Base-by-base conservation (phyloP, 1,284 basidiomycete genomes). In the Ceratobasidium sp. region DNA sequence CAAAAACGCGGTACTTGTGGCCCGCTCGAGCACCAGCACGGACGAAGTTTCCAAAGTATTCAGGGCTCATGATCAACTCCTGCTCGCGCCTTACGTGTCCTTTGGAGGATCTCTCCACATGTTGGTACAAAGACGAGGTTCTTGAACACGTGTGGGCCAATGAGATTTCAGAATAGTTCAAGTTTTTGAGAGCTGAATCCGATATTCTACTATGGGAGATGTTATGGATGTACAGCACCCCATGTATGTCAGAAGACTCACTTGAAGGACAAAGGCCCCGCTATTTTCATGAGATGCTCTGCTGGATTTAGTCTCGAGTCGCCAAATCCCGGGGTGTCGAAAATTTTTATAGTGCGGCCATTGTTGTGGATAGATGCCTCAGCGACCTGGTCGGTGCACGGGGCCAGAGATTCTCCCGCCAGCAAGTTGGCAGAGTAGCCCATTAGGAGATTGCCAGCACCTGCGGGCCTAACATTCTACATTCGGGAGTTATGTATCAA, bases 111-210 rank as follows among this genome's bases (percentile, higher is more conserved):
- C 29, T 17, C 7, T 54, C 52, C 52, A 54, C 29, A 7, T 29
- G 52, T 54, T 54, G 25, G 52, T 54, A 54, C 52, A 20, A 54
- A 54, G 8, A 54, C 52, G 3, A 54, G 29, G 20, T 54, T 54
- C n/a, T 54, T 54, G 52, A 29, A 32, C 2, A 20, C 52, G 15
- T 54, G 27, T 29, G 1, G 3, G 2, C 52, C 52, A 20, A 54
- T 29, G 25, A 54, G 34, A 8, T 31, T 54, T 54, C 27, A 12
- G 31, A 54, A 54, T 31, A 54, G 29, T 31, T 25, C 10, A 54
- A 12, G 52, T 54, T 54, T n/a, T 10, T 54, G 13, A 31, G 22
- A 31, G 2, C 5, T 7, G 52, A 54, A 31, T 20, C 27, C 15
- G 52, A 29, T 20, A 54, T 54, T n/a, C 27, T 2, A n/a, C 34